Conservation (phyloP, 1,284 basidiomycete species). For the Malassezia psittaci region DNA sequence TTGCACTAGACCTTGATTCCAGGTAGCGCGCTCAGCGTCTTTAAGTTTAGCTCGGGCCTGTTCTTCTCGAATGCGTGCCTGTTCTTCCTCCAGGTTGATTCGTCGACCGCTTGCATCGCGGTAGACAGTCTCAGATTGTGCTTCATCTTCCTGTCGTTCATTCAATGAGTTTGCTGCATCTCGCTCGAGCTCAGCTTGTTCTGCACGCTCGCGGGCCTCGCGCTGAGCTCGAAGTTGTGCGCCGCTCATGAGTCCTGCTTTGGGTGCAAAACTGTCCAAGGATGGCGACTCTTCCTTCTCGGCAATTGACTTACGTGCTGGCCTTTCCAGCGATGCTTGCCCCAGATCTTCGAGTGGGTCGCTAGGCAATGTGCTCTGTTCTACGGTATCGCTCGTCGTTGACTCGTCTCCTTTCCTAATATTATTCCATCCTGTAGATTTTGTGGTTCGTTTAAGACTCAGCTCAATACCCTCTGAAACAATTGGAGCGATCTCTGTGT, state of each 20-base stretch:
- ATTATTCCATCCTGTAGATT: neutral
- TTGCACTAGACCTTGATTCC: conserved; percentile 73
- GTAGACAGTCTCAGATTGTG: conserved; percentile 68
- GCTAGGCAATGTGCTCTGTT: no score
- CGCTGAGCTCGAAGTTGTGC: conserved; percentile 15
- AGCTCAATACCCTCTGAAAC: no score
- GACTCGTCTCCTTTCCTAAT: neutral
- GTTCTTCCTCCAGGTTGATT: conserved; percentile 75
- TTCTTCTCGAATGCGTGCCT: conserved; percentile 55
- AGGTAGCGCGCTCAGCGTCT: conserved; percentile 82
- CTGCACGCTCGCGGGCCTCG: conserved; percentile 12
- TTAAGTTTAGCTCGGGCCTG: conserved; percentile 46
- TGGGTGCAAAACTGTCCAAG: neutral
- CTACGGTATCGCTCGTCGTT: neutral
- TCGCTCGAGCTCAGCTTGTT: conserved; percentile 49
- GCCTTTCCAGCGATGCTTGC: no score
- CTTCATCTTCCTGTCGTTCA: conserved; percentile 53
- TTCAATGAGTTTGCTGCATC: conserved; percentile 48
- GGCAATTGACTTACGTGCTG: neutral
- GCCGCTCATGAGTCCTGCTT: conserved; percentile 11
- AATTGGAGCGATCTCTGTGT: neutral
- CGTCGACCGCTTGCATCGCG: conserved; percentile 78
- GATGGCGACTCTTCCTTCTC: neutral
- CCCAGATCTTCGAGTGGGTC: no score
- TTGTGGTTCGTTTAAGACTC: neutral